phyloP scores from a whole-genome alignment of 2,329 filamentous ascomycete species.

The Purpureocillium takamizusanense region DNA sequence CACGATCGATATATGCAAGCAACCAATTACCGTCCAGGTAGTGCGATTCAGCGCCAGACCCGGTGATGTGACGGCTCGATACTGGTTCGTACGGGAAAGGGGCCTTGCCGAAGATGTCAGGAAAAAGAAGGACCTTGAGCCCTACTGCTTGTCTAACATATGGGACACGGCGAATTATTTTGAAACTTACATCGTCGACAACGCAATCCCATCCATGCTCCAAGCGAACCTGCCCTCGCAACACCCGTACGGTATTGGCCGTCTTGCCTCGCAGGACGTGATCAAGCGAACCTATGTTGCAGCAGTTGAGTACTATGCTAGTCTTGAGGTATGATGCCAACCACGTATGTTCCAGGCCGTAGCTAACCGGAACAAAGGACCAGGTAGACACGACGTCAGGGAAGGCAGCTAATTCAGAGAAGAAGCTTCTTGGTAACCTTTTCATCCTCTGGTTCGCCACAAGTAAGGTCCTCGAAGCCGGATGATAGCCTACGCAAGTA shows the following conservation, averaged over 20 bases:
- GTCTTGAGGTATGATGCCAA: conserved; percentile 11
- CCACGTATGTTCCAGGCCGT: not conserved
- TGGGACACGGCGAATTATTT: conserved; percentile 23
- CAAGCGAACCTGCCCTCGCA: conserved; percentile 6
- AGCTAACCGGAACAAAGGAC: not conserved
- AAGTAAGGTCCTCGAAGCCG: conserved; percentile 24
- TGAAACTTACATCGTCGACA: conserved; percentile 22
- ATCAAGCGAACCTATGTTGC: conserved; percentile 13
- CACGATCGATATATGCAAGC: conserved; percentile 24
- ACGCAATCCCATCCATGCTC: conserved; percentile 19
- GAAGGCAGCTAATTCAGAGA: conserved; percentile 14
- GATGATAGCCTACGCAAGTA: not conserved
- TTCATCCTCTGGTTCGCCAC: conserved; percentile 38
- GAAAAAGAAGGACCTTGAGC: conserved; percentile 21
- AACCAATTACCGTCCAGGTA: conserved; percentile 28
- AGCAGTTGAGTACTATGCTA: conserved; percentile 11
- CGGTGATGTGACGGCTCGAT: conserved; percentile 28
- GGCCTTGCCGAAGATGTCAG: conserved; percentile 11
- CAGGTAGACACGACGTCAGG: conserved; percentile 1
- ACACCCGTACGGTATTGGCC: not conserved
- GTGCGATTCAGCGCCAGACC: conserved; percentile 27
- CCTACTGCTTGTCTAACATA: conserved; percentile 32
- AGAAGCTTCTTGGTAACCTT: conserved; percentile 27
- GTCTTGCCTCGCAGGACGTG: conserved; percentile 1
- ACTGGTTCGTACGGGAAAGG: conserved; percentile 23